A percentile compares a stretch with the other conserved stretches of the same genome.
Conservation (phyloP, 768 basidiomycete species). For the Daedaleopsis nitida region DNA sequence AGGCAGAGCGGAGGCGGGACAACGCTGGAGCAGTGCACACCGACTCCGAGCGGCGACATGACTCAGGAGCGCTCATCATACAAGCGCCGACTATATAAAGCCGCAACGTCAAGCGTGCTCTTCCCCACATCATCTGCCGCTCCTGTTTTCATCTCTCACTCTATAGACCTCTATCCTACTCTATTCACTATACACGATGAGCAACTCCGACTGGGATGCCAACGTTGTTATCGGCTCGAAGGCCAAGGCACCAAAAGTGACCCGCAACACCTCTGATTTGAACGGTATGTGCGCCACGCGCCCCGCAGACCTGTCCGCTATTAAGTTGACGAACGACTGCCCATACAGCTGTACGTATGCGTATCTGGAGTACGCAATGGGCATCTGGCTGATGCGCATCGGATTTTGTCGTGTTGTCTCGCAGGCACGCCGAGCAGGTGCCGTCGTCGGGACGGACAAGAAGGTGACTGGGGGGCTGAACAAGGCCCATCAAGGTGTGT, state of each 20-base stretch:
- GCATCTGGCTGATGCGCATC: slow-evolving; percentile 9
- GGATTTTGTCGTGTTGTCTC: neutral
- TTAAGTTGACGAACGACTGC: neutral
- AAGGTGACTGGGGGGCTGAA: slow-evolving; percentile 69
- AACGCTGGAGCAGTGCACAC: slow-evolving; percentile 5
- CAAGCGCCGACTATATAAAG: slow-evolving; percentile 25
- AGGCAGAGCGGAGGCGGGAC: neutral
- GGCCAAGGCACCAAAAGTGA: slow-evolving; percentile 62
- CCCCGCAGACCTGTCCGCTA: neutral
- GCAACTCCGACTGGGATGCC: slow-evolving; percentile 63
- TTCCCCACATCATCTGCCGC: slow-evolving; percentile 21
- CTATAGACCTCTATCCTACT: slow-evolving; percentile 1
- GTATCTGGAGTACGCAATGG: neutral
- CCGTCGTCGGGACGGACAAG: slow-evolving; percentile 83
- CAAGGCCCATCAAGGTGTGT: slow-evolving; percentile 74
- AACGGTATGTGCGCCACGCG: slow-evolving; percentile 44
- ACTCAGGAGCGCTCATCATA: slow-evolving; percentile 23
- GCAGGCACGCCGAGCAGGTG: slow-evolving; percentile 75
- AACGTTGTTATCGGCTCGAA: slow-evolving; percentile 75
- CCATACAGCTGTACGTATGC: slow-evolving; percentile 53
- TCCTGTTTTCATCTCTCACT: slow-evolving; percentile 5
- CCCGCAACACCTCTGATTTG: slow-evolving; percentile 59
- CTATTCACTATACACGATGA: slow-evolving; percentile 24
- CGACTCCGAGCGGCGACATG: slow-evolving; percentile 9
- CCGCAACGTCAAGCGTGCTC: slow-evolving; percentile 16